Conservation (phyloP, 2,329 filamentous ascomycete genomes). For the Sclerotinia nivalis region DNA sequence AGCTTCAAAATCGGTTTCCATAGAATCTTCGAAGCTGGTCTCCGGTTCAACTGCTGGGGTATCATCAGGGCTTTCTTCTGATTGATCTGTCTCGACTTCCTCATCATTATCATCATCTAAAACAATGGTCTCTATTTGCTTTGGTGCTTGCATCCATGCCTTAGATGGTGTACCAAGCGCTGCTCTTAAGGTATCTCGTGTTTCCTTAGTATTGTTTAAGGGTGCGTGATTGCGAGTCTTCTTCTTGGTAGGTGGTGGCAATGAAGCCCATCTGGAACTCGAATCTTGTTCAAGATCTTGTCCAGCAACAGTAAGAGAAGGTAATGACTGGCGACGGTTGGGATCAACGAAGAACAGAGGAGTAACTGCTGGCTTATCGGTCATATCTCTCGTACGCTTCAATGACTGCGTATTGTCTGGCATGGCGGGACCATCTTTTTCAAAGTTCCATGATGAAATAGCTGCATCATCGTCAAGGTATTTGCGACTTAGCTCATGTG, state of each 20-base stretch:
- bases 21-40: background rate
- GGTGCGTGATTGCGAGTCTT: constrained; percentile 2
- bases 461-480: background rate
- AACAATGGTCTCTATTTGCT: background rate
- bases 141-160: constrained; percentile 12
- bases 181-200: background rate
- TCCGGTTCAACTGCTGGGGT: background rate
- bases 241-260: constrained; percentile 7
- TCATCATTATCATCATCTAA: constrained; percentile 13
- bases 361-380: background rate
- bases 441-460: background rate
- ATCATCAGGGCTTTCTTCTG: constrained; percentile 1
- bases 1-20: background rate
- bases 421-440: background rate
- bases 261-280: constrained; percentile 14
- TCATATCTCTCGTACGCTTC: background rate
- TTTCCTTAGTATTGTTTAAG: background rate
- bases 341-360: background rate
- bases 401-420: background rate
- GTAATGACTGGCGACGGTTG: constrained; percentile 2
- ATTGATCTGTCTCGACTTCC: background rate
- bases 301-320: background rate
- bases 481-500: background rate
- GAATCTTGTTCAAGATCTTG: background rate
- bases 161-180: constrained; percentile 4